A percentile compares a stretch with the other conserved stretches of the same genome.
Conservation (phyloP, 805 yeast species). For the Cyberlindnera maritima region DNA sequence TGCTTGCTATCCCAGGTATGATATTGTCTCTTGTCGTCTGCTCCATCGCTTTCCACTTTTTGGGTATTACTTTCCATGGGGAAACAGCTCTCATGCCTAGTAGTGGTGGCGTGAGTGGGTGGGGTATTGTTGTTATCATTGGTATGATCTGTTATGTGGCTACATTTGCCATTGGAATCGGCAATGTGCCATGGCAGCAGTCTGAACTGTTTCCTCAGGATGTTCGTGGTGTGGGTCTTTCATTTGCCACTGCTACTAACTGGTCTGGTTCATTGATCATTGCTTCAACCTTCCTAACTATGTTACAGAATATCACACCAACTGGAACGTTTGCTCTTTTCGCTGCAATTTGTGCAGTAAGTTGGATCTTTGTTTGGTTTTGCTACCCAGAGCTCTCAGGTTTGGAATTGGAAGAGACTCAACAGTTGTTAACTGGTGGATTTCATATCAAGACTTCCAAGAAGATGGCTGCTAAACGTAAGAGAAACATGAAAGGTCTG, state of each 20-base stretch:
- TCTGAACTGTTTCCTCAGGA: constrained; percentile 91
- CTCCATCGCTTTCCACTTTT: constrained; percentile 90
- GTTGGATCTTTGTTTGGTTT: constrained; percentile 74
- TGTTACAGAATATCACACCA: constrained; percentile 91
- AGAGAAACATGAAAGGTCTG: constrained; percentile 19
- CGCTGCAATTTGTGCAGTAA: constrained; percentile 73
- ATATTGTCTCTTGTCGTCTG: constrained; percentile 69
- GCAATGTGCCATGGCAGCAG: constrained; percentile 98
- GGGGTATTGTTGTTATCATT: constrained; percentile 86
- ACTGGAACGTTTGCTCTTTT: constrained; percentile 91
- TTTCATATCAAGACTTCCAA: constrained; percentile 74
- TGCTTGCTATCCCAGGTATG: constrained; percentile 86
- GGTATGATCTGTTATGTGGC: constrained; percentile 88
- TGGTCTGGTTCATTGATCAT: constrained; percentile 94
- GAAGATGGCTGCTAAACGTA: constrained; percentile 47
- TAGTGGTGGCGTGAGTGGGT: constrained; percentile 50
- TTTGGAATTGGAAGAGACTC: constrained; percentile 88
- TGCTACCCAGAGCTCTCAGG: constrained; percentile 92
- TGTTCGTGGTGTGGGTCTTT: constrained; percentile 89
- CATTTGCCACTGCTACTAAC: constrained; percentile 87
- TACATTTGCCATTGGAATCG: constrained; percentile 89
- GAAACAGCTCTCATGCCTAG: constrained; percentile 38
- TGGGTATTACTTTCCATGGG: constrained; percentile 58
- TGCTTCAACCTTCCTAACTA: constrained; percentile 88
- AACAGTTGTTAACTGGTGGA: constrained; percentile 75